These are phyloP conservation scores for Blastocystis sp. DNA, from an alignment of 352 stramenopile genomes.

Conservation along the genomic window DNA sequence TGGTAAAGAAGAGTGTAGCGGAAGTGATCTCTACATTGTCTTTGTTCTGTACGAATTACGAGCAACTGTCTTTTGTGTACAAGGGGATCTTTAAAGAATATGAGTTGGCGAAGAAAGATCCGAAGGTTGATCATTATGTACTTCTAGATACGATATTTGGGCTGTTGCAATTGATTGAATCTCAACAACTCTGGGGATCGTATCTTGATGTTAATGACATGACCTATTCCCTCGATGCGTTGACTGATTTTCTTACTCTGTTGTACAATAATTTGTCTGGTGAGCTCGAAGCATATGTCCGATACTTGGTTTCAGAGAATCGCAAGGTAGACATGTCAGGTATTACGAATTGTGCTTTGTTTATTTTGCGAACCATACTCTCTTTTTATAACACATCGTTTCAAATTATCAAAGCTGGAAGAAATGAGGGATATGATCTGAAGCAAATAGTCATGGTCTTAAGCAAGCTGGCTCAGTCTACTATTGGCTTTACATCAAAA, in stretches of 20 bases:
- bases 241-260: background rate
- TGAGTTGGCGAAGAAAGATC: background rate
- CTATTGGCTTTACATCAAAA: background rate
- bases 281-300: background rate
- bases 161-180: background rate
- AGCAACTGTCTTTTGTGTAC: background rate
- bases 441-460: background rate
- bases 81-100: background rate
- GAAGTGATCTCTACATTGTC: background rate
- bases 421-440: background rate
- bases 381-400: background rate
- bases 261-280: background rate
- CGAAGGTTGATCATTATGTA: background rate
- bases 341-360: background rate
- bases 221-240: background rate
- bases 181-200: background rate
- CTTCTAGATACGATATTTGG: background rate
- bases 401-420: background rate
- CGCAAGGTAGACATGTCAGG: background rate
- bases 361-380: background rate
- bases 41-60: background rate
- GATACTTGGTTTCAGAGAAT: background rate
- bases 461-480: background rate
- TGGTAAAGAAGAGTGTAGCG: slow-evolving; percentile 37
- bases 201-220: background rate